phyloP scores from a whole-genome alignment of 371 early-diverging fungal species.

The Blakeslea trispora region DNA sequence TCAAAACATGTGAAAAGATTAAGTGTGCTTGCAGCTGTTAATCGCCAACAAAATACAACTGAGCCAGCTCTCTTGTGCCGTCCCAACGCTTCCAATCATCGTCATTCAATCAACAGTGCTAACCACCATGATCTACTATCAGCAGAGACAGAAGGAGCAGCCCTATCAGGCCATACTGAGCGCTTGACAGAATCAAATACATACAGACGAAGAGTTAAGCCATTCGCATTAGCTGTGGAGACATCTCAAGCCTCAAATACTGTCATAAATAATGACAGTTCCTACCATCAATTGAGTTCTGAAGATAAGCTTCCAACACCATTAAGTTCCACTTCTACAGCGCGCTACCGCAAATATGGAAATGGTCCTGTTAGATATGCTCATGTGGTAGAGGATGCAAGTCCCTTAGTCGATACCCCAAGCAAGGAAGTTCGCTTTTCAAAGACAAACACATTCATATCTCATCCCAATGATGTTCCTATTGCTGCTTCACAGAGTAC shows the following conservation, averaged over 20 bases:
- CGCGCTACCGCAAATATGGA: slow-evolving; percentile 6
- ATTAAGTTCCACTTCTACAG: neutral
- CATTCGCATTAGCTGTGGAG: too few species aligned
- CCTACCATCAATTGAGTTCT: neutral
- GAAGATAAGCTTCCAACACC: neutral
- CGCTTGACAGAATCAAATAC: too few species aligned
- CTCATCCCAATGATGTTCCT: slow-evolving; percentile 1
- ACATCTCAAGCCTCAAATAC: too few species aligned
- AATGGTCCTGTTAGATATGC: neutral
- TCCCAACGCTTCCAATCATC: neutral
- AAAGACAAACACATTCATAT: neutral
- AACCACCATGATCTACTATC: too few species aligned
- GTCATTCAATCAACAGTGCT: neutral
- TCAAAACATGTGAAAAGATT: neutral
- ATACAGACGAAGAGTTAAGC: too few species aligned
- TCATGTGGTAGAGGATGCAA: neutral
- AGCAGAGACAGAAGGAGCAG: too few species aligned
- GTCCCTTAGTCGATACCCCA: neutral
- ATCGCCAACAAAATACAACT: neutral
- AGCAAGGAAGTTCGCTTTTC: neutral
- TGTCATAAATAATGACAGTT: neutral
- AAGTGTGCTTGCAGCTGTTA: neutral
- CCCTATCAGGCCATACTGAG: too few species aligned
- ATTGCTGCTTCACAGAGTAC: slow-evolving; percentile 7
- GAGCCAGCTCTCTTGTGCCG: neutral